Conservation (phyloP, 2,329 filamentous ascomycete genomes). For the Elsinoe ampelina region DNA sequence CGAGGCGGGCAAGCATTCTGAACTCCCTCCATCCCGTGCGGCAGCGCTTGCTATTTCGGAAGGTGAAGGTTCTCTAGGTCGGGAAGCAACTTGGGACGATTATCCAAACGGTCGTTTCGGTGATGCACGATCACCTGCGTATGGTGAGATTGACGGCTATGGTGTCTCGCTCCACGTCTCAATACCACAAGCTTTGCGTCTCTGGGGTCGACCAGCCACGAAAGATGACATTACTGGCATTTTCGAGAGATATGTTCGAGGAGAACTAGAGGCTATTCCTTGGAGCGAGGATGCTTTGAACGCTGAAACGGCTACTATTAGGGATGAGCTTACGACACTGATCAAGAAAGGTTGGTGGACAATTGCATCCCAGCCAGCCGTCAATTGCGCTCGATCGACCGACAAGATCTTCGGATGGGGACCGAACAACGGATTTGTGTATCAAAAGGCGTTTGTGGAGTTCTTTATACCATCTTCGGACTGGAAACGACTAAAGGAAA, state of each 20-base stretch:
- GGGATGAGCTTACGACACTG: slow-evolving; percentile 61
- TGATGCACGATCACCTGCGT: slow-evolving; percentile 83
- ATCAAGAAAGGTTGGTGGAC: slow-evolving; percentile 92
- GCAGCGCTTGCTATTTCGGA: slow-evolving; percentile 91
- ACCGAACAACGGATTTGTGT: slow-evolving; percentile 83
- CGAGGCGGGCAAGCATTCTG: slow-evolving; percentile 60
- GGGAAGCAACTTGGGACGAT: slow-evolving; percentile 97
- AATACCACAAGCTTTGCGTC: slow-evolving; percentile 66
- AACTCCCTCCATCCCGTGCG: slow-evolving; percentile 51
- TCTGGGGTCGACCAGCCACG: slow-evolving; percentile 74
- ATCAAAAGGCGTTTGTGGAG: slow-evolving; percentile 95
- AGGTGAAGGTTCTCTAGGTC: slow-evolving; percentile 76
- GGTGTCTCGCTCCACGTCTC: slow-evolving; percentile 91
- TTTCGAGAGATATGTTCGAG: slow-evolving; percentile 73
- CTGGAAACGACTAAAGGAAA: slow-evolving; percentile 57
- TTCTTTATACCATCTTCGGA: slow-evolving; percentile 74
- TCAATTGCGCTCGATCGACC: slow-evolving; percentile 71
- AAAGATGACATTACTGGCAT: slow-evolving; percentile 64
- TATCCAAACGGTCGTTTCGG: slow-evolving; percentile 96
- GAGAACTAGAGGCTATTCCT: slow-evolving; percentile 70
- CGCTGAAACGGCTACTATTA: slow-evolving; percentile 75
- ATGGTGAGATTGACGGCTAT: slow-evolving; percentile 96
- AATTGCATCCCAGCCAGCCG: slow-evolving; percentile 86
- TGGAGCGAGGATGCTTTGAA: slow-evolving; percentile 89
- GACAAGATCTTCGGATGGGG: slow-evolving; percentile 88